phyloP scores from a whole-genome alignment of 169 alveolate species.

The Cystoisospora suis region DNA sequence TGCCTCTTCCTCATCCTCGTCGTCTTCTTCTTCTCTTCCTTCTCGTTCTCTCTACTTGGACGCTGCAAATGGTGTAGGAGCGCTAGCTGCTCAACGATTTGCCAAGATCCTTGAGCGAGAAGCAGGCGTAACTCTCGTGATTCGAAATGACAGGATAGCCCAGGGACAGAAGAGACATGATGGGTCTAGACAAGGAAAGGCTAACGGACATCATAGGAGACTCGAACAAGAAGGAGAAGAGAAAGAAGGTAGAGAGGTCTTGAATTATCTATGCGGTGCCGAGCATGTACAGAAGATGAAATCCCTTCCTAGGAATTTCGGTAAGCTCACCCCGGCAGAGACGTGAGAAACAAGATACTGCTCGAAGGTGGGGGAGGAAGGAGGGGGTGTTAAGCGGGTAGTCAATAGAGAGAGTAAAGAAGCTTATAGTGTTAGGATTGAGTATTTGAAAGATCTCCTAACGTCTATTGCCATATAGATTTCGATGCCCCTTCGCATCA shows the following conservation, averaged over 20 bases:
- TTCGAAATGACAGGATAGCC: conserved; percentile 2
- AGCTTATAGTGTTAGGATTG: too few relatives aligned
- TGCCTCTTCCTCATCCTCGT: neutral
- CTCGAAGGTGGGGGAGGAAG: neutral
- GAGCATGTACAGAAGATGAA: conserved; percentile 84
- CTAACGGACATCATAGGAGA: neutral
- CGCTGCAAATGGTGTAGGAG: conserved; percentile 64
- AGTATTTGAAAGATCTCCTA: too few relatives aligned
- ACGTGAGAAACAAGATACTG: conserved; percentile 51
- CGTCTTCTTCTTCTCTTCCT: neutral
- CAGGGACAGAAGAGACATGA: neutral
- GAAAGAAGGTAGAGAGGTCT: conserved; percentile 30
- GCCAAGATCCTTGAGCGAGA: neutral
- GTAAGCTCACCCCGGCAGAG: conserved; percentile 32
- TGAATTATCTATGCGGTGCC: conserved; percentile 89
- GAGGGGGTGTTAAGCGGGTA: neutral
- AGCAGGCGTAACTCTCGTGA: neutral
- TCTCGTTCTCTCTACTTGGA: conserved; percentile 29
- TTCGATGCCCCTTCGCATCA: too few relatives aligned
- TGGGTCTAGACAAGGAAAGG: neutral
- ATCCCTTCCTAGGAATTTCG: conserved; percentile 50
- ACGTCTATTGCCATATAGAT: too few relatives aligned
- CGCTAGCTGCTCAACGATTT: neutral
- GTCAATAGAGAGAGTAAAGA: neutral
- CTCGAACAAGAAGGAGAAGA: neutral